Conservation (phyloP, 768 basidiomycete genomes). For the Termitomyces sp. region DNA sequence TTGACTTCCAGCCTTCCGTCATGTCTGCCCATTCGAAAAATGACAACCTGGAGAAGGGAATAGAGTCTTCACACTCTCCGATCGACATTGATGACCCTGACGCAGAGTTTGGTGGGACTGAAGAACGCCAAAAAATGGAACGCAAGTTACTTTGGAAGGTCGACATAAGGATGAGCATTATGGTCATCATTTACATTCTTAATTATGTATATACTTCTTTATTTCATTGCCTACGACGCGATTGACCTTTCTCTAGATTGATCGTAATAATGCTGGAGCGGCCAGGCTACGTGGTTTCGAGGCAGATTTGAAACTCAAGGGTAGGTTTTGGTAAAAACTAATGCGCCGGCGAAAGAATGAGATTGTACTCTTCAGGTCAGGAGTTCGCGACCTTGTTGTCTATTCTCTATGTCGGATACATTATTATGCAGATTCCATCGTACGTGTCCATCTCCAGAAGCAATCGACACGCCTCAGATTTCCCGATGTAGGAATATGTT, state of each 20-base stretch:
- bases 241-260: slow-evolving; percentile 47
- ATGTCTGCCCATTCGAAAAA: slow-evolving; percentile 19
- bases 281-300: slow-evolving; percentile 67
- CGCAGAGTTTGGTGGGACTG: slow-evolving; percentile 24
- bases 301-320: slow-evolving; percentile 51
- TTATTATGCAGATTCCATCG: slow-evolving; percentile 73
- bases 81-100: slow-evolving; percentile 17
- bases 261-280: slow-evolving; percentile 69
- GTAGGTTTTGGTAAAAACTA: slow-evolving; percentile 14
- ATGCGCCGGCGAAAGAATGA: neutral
- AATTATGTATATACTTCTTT: slow-evolving; percentile 28
- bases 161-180: slow-evolving; percentile 46
- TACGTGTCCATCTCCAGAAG: slow-evolving; percentile 25
- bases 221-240: neutral
- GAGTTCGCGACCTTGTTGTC: slow-evolving; percentile 61
- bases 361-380: slow-evolving; percentile 13
- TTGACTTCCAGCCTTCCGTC: neutral
- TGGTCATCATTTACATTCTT: slow-evolving; percentile 44
- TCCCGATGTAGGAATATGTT: slow-evolving; percentile 55
- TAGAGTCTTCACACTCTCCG: neutral
- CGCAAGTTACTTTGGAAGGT: slow-evolving; percentile 41
- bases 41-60: slow-evolving; percentile 10
- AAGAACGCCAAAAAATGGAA: slow-evolving; percentile 26
- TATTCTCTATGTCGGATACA: slow-evolving; percentile 64
- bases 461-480: neutral